These are phyloP conservation scores for Phlebiopsis gigantea DNA, from an alignment of 768 basidiomycete species.

Conservation along the genomic window DNA sequence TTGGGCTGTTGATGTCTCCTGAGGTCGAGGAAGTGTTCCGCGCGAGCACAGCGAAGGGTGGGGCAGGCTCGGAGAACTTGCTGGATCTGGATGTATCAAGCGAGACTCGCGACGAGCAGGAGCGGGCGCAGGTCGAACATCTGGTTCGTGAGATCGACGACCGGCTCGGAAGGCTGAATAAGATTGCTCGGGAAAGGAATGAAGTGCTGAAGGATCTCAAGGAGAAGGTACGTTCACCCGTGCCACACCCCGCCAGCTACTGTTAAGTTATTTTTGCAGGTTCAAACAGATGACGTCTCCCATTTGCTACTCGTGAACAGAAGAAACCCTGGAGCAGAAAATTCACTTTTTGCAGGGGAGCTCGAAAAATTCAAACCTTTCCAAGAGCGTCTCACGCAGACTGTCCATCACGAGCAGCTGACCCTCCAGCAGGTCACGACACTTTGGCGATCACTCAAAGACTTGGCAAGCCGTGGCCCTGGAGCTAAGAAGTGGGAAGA, in stretches of 20 bases:
- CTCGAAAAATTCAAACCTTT: conserved; percentile 95
- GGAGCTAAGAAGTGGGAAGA: conserved; percentile 80
- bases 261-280: conserved; percentile 38
- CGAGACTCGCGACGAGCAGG: conserved; percentile 56
- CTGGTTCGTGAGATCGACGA: conserved; percentile 77
- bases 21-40: conserved; percentile 60
- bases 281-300: conserved; percentile 95
- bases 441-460: conserved; percentile 71
- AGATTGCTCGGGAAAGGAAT: conserved; percentile 79
- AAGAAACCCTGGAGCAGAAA: conserved; percentile 77
- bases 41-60: conserved; percentile 40
- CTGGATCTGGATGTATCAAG: conserved; percentile 71
- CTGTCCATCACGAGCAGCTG: conserved; percentile 71
- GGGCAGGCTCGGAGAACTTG: conserved; percentile 36
- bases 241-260: no score
- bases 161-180: conserved; percentile 66
- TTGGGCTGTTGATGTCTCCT: conserved; percentile 54
- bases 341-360: conserved; percentile 85
- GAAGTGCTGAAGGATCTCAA: conserved; percentile 92
- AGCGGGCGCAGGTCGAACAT: conserved; percentile 60
- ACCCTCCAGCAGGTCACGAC: conserved; percentile 68
- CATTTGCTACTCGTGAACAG: conserved; percentile 89
- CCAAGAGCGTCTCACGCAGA: conserved; percentile 74
- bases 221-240: conserved; percentile 63
- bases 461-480: conserved; percentile 68